Evolutionary conservation across 23 red algal species (phyloP).

Genomic region (Rhodosorus marinus): DNA sequence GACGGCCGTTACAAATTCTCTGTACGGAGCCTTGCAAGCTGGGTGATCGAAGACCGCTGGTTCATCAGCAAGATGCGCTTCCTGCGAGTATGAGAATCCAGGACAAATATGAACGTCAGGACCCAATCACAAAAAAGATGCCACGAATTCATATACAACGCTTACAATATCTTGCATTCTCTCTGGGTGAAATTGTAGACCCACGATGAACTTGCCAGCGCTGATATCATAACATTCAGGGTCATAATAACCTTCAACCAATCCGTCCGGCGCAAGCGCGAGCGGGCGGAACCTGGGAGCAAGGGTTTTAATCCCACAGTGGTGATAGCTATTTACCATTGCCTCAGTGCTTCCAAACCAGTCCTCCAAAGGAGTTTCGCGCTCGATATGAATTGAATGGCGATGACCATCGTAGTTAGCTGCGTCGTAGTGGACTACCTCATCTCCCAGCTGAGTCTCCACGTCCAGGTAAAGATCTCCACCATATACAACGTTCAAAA

Average conservation of each 20-base stretch:
- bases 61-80: too few relatives aligned
- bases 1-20: too few relatives aligned
- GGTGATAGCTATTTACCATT: slow-evolving; percentile 83
- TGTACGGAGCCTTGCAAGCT: too few relatives aligned
- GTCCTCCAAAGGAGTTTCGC: slow-evolving; percentile 30
- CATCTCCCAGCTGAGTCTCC: slow-evolving; percentile 6
- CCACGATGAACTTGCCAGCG: slow-evolving; percentile 43
- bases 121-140: too few relatives aligned
- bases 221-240: slow-evolving; percentile 20
- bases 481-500: slow-evolving; percentile 68
- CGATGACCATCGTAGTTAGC: slow-evolving; percentile 75
- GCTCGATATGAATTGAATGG: slow-evolving; percentile 18
- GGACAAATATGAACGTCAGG: too few relatives aligned
- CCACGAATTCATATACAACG: too few relatives aligned
- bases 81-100: too few relatives aligned
- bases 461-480: slow-evolving; percentile 62
- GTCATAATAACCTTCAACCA: slow-evolving; percentile 84
- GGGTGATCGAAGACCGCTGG: too few relatives aligned
- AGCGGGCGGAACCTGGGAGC: slow-evolving; percentile 48
- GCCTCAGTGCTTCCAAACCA: slow-evolving; percentile 44
- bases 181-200: slow-evolving; percentile 96
- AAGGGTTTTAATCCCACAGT: slow-evolving; percentile 56
- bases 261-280: slow-evolving; percentile 59
- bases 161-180: slow-evolving; percentile 47
- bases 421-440: slow-evolving; percentile 43